Percentiles rank a stretch among this genome's conserved stretches.
phyloP scores from a whole-genome alignment of 805 yeast species.

The Huiozyma sinensis region DNA sequence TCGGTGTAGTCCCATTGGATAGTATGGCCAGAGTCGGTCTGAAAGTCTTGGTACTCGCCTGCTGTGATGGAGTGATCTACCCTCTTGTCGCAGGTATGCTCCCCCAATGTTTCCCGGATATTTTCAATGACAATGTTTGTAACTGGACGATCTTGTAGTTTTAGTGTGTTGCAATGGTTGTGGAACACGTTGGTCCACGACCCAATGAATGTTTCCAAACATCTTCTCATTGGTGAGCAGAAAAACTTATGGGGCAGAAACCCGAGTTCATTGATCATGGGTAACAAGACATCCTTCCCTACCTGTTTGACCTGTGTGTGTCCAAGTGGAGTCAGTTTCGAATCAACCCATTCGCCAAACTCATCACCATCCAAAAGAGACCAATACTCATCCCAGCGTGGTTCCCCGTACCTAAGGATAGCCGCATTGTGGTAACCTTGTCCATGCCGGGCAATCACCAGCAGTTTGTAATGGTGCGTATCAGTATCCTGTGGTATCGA shows the following conservation, averaged over 20 bases:
- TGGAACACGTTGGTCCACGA: conserved; percentile 46
- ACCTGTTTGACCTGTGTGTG: conserved; percentile 44
- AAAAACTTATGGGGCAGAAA: conserved; percentile 48
- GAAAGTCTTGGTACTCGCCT: conserved; percentile 12
- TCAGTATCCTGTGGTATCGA: conserved; percentile 15
- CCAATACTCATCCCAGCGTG: conserved; percentile 51
- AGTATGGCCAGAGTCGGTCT: conserved; percentile 26
- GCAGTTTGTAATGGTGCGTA: conserved; percentile 12
- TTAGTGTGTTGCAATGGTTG: conserved; percentile 21
- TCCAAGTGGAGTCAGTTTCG: conserved; percentile 47
- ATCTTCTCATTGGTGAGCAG: conserved; percentile 55
- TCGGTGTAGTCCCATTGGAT: conserved; percentile 33
- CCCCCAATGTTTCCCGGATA: conserved; percentile 52
- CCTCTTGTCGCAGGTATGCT: conserved; percentile 51
- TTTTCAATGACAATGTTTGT: conserved; percentile 27
- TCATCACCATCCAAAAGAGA: conserved; percentile 43
- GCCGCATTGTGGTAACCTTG: conserved; percentile 57
- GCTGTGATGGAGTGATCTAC: conserved; percentile 14
- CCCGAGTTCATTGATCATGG: conserved; percentile 31
- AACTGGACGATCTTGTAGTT: conserved; percentile 6
- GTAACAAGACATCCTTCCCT: conserved; percentile 14
- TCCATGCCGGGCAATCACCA: conserved; percentile 43
- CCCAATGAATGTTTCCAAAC: conserved; percentile 42
- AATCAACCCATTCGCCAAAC: conserved; percentile 39
- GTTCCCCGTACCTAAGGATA: conserved; percentile 42